A percentile compares a stretch with the other conserved stretches of the same genome.
These are phyloP conservation scores for Leishmania tropica DNA, from an alignment of 208 protist species.

Conservation along the genomic window DNA sequence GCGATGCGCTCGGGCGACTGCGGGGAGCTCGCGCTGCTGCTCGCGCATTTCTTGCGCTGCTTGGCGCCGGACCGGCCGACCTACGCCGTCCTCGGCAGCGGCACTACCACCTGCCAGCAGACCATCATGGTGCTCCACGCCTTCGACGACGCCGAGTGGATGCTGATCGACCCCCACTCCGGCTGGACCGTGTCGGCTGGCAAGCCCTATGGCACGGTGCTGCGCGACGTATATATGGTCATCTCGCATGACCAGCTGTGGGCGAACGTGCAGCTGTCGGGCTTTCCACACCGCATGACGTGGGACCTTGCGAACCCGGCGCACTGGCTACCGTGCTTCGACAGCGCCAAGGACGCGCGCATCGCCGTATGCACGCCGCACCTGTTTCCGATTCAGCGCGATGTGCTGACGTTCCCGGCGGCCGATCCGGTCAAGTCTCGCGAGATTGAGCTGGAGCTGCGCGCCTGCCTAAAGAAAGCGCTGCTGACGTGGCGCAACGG, in stretches of 20 bases:
- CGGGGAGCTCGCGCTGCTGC: slow-evolving; percentile 79
- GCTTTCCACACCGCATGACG: slow-evolving; percentile 76
- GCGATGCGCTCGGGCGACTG: slow-evolving; percentile 65
- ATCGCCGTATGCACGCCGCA: slow-evolving; percentile 38
- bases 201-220: slow-evolving; percentile 52
- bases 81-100: slow-evolving; percentile 63
- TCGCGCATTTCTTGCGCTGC: slow-evolving; percentile 74
- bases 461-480: slow-evolving; percentile 38
- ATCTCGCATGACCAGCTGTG: slow-evolving; percentile 81
- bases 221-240: slow-evolving; percentile 76
- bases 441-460: slow-evolving; percentile 72
- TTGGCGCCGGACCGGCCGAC: slow-evolving; percentile 56
- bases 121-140: slow-evolving; percentile 72
- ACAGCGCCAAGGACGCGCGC: slow-evolving; percentile 34
- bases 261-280: slow-evolving; percentile 82
- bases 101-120: slow-evolving; percentile 58
- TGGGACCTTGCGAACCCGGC: slow-evolving; percentile 63
- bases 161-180: slow-evolving; percentile 75
- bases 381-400: slow-evolving; percentile 69
- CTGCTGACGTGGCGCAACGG: slow-evolving; percentile 77
- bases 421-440: slow-evolving; percentile 40
- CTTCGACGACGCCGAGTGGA: slow-evolving; percentile 52
- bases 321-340: slow-evolving; percentile 81
- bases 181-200: slow-evolving; percentile 47
- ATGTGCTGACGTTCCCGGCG: slow-evolving; percentile 49